Evolutionary conservation across 441 rosid species (phyloP), one percentile per base, ranked within the genome.

Genomic region (Aleurites moluccanus): DNA sequence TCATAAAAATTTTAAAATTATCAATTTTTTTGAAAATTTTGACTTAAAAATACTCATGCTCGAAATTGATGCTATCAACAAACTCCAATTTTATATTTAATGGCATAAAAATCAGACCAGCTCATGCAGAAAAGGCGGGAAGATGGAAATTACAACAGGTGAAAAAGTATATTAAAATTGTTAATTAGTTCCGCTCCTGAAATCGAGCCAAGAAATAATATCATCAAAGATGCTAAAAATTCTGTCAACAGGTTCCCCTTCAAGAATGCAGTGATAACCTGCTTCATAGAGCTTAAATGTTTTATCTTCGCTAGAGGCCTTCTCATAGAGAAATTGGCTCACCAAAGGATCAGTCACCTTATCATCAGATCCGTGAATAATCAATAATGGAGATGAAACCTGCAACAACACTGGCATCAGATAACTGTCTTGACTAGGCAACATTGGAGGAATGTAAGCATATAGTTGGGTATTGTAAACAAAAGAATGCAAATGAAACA

Each of bases 351-450:
- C 99, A 0, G 98, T 95, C 63, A 95, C 88, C 87, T 87, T 90
- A 75, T 95, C 99, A 2, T 86, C 96, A 21, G 89, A 97, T 78
- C 98, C 98, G 27, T 91, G 99, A 75, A 93, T 90, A 75, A 95
- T 87, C 82, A 93, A 81, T 80, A 95, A 78, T 42, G 99, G 99
- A 73, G 92, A 80, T 21, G 96, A 90, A 59, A 91, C 94, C 95
- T 94, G 88, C 72, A 75, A 44, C 18, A 14, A 23, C 30, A 7
- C 30, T 3, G 11, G 23, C 69, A 72, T 76, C 64, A 55, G 64
- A 73, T 23, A 53, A 75, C 13, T 67, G 25, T 69, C 65, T 67
- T 10, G 49, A 47, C 42, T 7, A 27, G 9, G 21, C 55, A 52
- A 60, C 2, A 20, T 13, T 50, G 30, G 9, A 52, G 2, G 35